Evolutionary conservation across 345 rosid species (phyloP), one percentile per base, ranked within the genome.

Genomic region (Eucalyptus paniculata): DNA sequence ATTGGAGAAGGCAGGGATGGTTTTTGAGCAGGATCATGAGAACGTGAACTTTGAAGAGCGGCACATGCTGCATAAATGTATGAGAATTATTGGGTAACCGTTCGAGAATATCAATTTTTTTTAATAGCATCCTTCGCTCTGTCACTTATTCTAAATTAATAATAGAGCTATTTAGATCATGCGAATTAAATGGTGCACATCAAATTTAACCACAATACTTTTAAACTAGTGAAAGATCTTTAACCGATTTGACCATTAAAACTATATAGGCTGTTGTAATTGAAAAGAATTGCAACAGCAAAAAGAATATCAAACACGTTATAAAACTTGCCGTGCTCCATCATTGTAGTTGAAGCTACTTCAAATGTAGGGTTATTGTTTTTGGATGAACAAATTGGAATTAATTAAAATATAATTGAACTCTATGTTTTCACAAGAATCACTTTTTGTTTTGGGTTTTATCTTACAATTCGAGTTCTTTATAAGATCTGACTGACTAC

Each of bases 381-480:
- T 60, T 60, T 60, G 32, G 67, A 60, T 1, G 30, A 28, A 60
- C 0, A 26, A 12, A 28, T 12, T 28, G 17, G 1, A 60, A 6
- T 28, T 60, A 6, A 28, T 60, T 28, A 28, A 60, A 17, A 13
- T 28, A 6, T 28, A 62, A 28, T 0, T 0, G 2, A 3, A 60
- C 1, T 60, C 4, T 12, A 28, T 12, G 18, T 30, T 62, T 12
- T 4, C 17, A 60, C 16, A 0, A 28, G 17, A 28, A 28, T 28
- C 8, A 12, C 17, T 60, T 28, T 10, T 26, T 26, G 32, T 6
- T 12, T 4, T 0, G 0, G 0, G 0, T 4, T 28, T 60, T 5
- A 28, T 28, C 2, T 60, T 26, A 26, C 2, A 0, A 0, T 28
- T 0, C 3, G 1, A 24, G 13, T 0, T 56, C 0, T 24, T 56